Percentiles rank a stretch among this genome's conserved stretches.
Evolutionary conservation across 1,139 yeast species (phyloP).

Genomic region (Protomyces inundatus): DNA sequence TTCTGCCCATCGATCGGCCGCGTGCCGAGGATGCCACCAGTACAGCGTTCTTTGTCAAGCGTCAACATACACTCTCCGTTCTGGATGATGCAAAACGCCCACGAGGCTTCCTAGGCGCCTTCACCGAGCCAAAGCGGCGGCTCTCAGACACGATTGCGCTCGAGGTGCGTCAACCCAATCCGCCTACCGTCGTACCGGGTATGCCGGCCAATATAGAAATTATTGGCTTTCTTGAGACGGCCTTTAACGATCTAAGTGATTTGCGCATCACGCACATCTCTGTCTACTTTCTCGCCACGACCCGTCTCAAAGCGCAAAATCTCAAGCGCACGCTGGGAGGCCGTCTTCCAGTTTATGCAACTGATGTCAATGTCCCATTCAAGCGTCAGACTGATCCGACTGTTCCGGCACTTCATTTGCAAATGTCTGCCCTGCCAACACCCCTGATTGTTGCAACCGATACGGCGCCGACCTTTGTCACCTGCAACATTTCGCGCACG

Average conservation of each 20-base stretch:
- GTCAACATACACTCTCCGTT: slow-evolving; percentile 10
- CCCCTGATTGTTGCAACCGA: slow-evolving; percentile 15
- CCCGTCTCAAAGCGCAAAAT: slow-evolving; percentile 6
- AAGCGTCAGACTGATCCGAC: background rate
- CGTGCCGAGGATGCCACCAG: slow-evolving; percentile 9
- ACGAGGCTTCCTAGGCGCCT: background rate
- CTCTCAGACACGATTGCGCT: slow-evolving; percentile 17
- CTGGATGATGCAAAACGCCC: slow-evolving; percentile 12
- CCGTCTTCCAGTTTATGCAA: background rate
- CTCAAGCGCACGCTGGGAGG: slow-evolving; percentile 9
- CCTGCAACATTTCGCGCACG: slow-evolving; percentile 54
- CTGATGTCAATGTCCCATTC: slow-evolving; percentile 15
- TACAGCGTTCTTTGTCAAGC: slow-evolving; percentile 15
- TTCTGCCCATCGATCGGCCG: slow-evolving; percentile 50
- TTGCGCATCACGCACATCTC: slow-evolving; percentile 8
- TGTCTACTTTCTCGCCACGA: slow-evolving; percentile 6
- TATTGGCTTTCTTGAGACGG: slow-evolving; percentile 8
- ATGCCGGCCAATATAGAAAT: slow-evolving; percentile 15
- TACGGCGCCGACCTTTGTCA: slow-evolving; percentile 48
- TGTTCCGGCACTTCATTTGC: background rate
- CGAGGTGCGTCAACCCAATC: slow-evolving; percentile 22
- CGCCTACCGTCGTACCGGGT: slow-evolving; percentile 13
- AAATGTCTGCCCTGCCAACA: background rate
- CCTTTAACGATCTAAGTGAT: background rate
- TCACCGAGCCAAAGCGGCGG: background rate